Evolutionary conservation across 352 stramenopile genomes (phyloP).

Genomic region (Aphanomyces euteiches): DNA sequence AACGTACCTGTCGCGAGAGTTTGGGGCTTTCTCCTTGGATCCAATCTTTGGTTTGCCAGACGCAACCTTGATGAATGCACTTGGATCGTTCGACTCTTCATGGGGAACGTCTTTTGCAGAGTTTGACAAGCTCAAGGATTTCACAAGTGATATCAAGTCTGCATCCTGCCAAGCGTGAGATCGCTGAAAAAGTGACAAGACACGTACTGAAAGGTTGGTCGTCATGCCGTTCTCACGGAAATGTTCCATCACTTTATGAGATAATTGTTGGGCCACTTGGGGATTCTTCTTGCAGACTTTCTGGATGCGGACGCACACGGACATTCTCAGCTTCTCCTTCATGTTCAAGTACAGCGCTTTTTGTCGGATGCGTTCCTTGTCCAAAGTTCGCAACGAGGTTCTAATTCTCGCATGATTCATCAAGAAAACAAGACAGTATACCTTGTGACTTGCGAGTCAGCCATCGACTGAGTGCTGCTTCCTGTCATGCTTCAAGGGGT

Average conservation of each 20-base stretch:
- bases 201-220: conserved; percentile 24
- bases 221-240: conserved; percentile 45
- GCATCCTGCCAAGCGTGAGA: neutral
- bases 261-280: conserved; percentile 59
- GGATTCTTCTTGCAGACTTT: conserved; percentile 63
- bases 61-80: too few relatives aligned
- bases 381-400: conserved; percentile 51
- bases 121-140: too few relatives aligned
- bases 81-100: too few relatives aligned
- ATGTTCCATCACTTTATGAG: conserved; percentile 48
- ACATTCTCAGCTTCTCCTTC: conserved; percentile 61
- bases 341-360: conserved; percentile 67
- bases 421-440: too few relatives aligned
- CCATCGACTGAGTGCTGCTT: conserved; percentile 7
- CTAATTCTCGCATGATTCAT: conserved; percentile 16
- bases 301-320: conserved; percentile 69
- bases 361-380: conserved; percentile 63
- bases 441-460: neutral
- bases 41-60: too few relatives aligned
- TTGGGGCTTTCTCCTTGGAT: too few relatives aligned
- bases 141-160: neutral
- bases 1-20: too few relatives aligned
- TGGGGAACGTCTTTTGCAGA: too few relatives aligned
- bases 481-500: conserved; percentile 2
- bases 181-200: too few relatives aligned